phyloP scores from a whole-genome alignment of 139 green algal genomes.

The Chlamydomonas incerta region DNA sequence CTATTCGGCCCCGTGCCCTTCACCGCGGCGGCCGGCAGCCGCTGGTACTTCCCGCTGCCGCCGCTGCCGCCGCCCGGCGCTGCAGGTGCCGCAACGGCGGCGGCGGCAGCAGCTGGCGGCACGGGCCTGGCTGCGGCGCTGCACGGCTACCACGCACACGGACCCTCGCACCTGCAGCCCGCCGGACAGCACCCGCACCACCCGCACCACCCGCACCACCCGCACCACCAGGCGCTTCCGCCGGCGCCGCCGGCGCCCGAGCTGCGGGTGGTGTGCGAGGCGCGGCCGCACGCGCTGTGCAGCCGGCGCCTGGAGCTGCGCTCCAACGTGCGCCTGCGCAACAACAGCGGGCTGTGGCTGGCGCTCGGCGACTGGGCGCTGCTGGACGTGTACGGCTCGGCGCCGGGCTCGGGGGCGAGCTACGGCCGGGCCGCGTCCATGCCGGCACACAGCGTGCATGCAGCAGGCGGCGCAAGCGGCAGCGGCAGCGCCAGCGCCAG shows the following conservation, averaged over 20 bases:
- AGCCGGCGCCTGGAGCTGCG: constrained; percentile 60
- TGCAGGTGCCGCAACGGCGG: background rate
- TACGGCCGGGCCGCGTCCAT: background rate
- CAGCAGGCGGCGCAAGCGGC: too few species aligned
- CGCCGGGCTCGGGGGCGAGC: too few species aligned
- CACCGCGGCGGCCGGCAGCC: background rate
- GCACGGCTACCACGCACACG: too few species aligned
- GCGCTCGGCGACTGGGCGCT: constrained; percentile 49
- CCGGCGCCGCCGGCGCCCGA: background rate
- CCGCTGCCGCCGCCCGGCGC: background rate
- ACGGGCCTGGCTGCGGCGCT: too few species aligned
- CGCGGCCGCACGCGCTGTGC: constrained; percentile 48
- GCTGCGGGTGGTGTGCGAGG: constrained; percentile 50
- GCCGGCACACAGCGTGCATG: background rate
- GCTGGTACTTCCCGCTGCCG: constrained; percentile 26
- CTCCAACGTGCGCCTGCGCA: constrained; percentile 64
- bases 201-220: background rate
- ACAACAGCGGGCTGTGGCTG: constrained; percentile 56
- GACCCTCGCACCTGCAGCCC: too few species aligned
- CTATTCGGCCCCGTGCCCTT: constrained; percentile 12
- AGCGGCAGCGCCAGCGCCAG: too few species aligned
- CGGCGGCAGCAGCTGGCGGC: background rate
- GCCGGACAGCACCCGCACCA: too few species aligned
- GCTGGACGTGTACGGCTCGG: too few species aligned
- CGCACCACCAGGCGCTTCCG: too few species aligned